Conservation (phyloP, 2,329 filamentous ascomycete genomes). For the Fusarium coicis region DNA sequence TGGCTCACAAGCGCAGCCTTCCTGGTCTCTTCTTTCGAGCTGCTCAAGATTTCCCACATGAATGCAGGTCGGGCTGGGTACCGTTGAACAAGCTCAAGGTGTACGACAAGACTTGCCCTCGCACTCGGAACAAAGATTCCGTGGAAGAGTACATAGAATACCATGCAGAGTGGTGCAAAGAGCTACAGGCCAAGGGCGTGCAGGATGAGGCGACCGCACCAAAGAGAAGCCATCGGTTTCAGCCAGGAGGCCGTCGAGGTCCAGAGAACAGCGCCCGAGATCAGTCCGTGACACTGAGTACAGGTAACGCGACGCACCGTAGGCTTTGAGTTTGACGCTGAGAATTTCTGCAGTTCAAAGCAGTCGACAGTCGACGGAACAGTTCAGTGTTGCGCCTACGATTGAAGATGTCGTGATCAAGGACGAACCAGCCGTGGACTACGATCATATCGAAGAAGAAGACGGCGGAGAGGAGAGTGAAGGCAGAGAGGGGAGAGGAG, state of each 20-base stretch:
- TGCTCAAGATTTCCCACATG: not conserved
- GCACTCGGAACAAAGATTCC: not conserved
- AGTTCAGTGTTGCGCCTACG: not conserved
- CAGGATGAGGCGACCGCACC: not conserved
- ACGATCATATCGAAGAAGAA: not conserved
- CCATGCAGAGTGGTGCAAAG: not conserved
- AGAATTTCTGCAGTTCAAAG: not conserved
- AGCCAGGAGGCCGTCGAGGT: not conserved
- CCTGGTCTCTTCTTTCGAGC: not conserved
- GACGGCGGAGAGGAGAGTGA: not conserved
- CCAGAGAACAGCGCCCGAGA: not conserved
- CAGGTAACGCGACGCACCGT: not conserved
- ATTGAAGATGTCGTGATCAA: not conserved
- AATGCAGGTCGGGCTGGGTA: not conserved
- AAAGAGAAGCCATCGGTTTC: not conserved
- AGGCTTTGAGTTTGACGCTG: not conserved
- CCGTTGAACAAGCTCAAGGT: slow-evolving; percentile 1
- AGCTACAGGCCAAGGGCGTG: not conserved
- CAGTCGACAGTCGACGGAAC: not conserved
- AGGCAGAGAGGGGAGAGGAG: not conserved
- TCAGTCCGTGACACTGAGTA: not conserved
- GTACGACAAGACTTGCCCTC: not conserved
- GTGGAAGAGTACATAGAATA: not conserved
- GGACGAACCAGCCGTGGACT: not conserved
- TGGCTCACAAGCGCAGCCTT: not conserved